Base-by-base conservation (phyloP, 2,329 filamentous ascomycete genomes). In the Ascochyta rabiei region DNA sequence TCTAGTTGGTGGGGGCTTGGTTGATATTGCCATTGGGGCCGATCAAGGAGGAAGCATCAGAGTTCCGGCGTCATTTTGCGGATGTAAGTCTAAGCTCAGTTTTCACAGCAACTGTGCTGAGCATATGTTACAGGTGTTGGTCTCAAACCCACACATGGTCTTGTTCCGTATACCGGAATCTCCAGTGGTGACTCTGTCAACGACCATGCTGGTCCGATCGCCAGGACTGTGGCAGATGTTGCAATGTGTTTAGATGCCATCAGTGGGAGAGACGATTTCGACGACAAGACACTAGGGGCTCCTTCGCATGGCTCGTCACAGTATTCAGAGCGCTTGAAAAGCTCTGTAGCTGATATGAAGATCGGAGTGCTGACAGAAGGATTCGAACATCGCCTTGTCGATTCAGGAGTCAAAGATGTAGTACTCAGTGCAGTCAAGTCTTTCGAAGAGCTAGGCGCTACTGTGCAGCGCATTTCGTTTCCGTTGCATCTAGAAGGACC, bases 151-250 rank as follows among this genome's bases (percentile, higher is more conserved):
- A 82, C 80, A 0, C 75, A 78, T 63, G 80, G 81, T 0, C 66
- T 83, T 2, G 73, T 83, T 1, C 80, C 81, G 0, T 82, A 82
- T 56, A 82, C 80, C 0, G 81, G 80, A 0, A 78, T 80, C 6
- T 72, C 72, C 4, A 67, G 63, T 34, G 57, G 61, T 10, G 67
- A 28, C 63, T 75, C 19, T 55, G 77, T 37, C 66, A 80, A 77
- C 40, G 80, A 82, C 57, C 77, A 81, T 56, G 67, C 75, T 9
- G 75, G 75, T 12, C 70, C 70, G 7, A 64, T 73, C 28, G 66
- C 67, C 12, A 60, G 63, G 46, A 64, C 51, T 2, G 67, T 71
- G 3, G 57, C 16, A 28, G 63, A 71, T 35, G 57, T 65, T 8
- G 68, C 70, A 7, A 37, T 58, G 3, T 69, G 64, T 33, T 40